These are phyloP conservation scores for Gonapodya prolifera DNA, from an alignment of 192 early-diverging fungal genomes.

Conservation along the genomic window DNA sequence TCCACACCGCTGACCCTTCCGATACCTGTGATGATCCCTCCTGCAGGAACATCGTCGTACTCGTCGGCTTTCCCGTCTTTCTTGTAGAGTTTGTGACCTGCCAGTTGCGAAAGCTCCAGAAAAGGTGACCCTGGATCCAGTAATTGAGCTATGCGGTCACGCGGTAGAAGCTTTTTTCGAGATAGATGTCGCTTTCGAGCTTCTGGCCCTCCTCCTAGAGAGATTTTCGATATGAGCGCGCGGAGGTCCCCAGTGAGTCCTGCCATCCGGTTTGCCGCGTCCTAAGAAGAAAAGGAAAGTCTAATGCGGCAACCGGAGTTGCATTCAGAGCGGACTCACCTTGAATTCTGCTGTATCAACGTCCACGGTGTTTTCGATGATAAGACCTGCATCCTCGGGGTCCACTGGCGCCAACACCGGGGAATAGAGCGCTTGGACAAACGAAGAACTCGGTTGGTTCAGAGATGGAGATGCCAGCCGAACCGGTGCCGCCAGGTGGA, in stretches of 20 bases:
- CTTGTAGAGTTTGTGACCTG: constrained; percentile 75
- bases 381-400: constrained; percentile 31
- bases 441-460: no score
- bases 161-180: constrained; percentile 79
- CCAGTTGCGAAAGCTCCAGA: constrained; percentile 88
- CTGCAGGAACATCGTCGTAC: constrained; percentile 61
- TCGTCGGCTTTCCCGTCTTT: no score
- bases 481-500: no score
- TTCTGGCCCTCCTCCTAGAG: constrained; percentile 70
- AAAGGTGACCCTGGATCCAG: constrained; percentile 81
- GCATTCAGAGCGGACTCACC: no score
- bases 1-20: constrained; percentile 80
- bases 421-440: no score
- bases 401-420: no score
- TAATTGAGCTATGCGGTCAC: constrained; percentile 73
- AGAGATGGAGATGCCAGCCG: no score
- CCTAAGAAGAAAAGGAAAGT: no score
- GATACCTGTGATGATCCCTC: constrained; percentile 88
- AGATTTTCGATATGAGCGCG: constrained; percentile 51
- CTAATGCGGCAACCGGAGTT: no score
- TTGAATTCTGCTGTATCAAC: constrained; percentile 17
- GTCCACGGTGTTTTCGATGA: constrained; percentile 60
- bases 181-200: constrained; percentile 71
- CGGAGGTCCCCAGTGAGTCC: constrained; percentile 50
- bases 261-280: constrained; percentile 60